These are phyloP conservation scores for Corylus americana DNA, from an alignment of 306 rosid species.

Conservation along the genomic window DNA sequence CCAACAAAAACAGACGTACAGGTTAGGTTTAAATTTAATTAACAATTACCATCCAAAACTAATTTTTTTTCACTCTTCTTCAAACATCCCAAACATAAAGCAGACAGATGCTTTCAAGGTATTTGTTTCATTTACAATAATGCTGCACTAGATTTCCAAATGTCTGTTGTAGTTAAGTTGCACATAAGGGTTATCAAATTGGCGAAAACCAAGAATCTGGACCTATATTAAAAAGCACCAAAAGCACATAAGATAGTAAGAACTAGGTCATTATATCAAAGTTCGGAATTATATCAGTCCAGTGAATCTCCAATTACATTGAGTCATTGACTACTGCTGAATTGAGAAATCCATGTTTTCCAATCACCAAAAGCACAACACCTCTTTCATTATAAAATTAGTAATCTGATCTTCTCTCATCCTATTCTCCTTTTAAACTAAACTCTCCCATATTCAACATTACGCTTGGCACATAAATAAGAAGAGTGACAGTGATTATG, in stretches of 20 bases:
- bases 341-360: conserved; percentile 3
- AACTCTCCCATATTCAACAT: conserved; percentile 24
- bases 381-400: background rate
- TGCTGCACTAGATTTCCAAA: background rate
- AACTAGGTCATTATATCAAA: background rate
- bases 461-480: background rate
- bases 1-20: background rate
- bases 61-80: background rate
- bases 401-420: background rate
- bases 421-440: conserved; percentile 13
- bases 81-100: background rate
- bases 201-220: too few relatives aligned
- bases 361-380: conserved; percentile 10
- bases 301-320: background rate
- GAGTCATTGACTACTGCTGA: background rate
- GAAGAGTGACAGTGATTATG: background rate
- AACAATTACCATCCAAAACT: background rate
- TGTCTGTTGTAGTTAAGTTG: background rate
- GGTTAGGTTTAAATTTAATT: background rate
- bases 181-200: too few relatives aligned
- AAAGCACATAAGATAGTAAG: background rate
- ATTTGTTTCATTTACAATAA: background rate
- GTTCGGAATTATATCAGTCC: background rate
- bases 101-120: background rate
- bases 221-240: too few relatives aligned